phyloP scores from a whole-genome alignment of 345 rosid species.

The Heritiera littoralis region DNA sequence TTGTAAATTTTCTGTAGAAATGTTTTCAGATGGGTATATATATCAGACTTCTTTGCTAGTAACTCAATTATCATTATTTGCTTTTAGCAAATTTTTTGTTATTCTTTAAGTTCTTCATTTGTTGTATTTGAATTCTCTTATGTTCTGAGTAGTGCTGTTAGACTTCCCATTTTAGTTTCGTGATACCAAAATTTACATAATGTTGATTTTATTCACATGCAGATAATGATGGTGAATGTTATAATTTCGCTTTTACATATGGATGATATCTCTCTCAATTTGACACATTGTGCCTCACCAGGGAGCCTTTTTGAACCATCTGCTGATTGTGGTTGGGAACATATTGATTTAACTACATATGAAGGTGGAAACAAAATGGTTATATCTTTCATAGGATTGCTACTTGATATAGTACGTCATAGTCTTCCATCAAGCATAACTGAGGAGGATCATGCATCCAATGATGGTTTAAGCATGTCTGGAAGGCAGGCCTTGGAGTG shows the following conservation, averaged over 20 bases:
- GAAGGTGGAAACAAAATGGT: conserved; percentile 74
- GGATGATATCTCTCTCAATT: conserved; percentile 73
- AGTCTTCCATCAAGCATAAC: conserved; percentile 60
- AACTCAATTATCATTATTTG: not conserved
- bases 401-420: conserved; percentile 65
- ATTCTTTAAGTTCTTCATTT: not conserved
- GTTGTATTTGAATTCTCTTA: not conserved
- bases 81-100: not conserved
- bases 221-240: conserved; percentile 91
- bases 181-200: conserved; percentile 24
- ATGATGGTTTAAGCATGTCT: conserved; percentile 51
- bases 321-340: conserved; percentile 45
- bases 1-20: conserved; percentile 15
- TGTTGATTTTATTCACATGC: conserved; percentile 45
- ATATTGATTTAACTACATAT: conserved; percentile 39
- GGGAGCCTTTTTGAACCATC: conserved; percentile 49
- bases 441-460: conserved; percentile 57
- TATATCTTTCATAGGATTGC: conserved; percentile 70
- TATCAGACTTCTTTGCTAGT: not conserved
- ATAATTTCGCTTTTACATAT: conserved; percentile 82
- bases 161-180: conserved; percentile 4
- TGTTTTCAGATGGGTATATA: conserved; percentile 7
- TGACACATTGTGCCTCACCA: conserved; percentile 53
- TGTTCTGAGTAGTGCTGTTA: not conserved
- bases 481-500: conserved; percentile 88